Conservation (phyloP, 2,329 filamentous ascomycete genomes). For the Aspergillus neotritici region DNA sequence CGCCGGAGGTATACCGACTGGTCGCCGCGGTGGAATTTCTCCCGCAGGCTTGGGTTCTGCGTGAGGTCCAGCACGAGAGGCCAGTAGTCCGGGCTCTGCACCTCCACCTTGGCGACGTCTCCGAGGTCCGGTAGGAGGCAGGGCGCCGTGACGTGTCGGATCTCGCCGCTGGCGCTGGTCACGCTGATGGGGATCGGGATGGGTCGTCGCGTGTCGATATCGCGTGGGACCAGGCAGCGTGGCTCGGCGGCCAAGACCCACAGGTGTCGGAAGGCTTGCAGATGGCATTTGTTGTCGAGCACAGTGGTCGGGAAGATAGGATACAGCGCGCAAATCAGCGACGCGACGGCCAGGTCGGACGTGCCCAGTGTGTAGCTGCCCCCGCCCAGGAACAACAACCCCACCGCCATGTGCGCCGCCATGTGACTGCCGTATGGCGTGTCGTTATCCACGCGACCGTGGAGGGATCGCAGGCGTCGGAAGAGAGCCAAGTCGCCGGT, state of each 20-base stretch:
- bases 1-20: constrained; percentile 71
- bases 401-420: constrained; percentile 85
- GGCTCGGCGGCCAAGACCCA: constrained; percentile 93
- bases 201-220: constrained; percentile 76
- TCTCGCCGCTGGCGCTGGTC: constrained; percentile 46
- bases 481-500: constrained; percentile 84
- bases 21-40: constrained; percentile 57
- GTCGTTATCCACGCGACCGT: constrained; percentile 76
- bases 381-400: constrained; percentile 83
- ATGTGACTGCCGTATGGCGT: constrained; percentile 91
- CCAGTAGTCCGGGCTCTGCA: constrained; percentile 63
- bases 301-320: constrained; percentile 84
- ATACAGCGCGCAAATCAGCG: constrained; percentile 86
- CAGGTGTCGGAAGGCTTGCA: constrained; percentile 94
- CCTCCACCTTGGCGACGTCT: constrained; percentile 34
- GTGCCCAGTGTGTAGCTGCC: constrained; percentile 90
- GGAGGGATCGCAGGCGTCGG: constrained; percentile 76
- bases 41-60: constrained; percentile 55
- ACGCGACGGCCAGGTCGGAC: constrained; percentile 77
- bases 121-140: constrained; percentile 50
- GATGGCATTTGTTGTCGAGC: constrained; percentile 87
- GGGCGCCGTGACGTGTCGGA: constrained; percentile 44
- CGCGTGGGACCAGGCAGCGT: constrained; percentile 80
- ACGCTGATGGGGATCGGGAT: constrained; percentile 68
- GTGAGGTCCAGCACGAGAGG: constrained; percentile 71